Conservation (phyloP, 1,139 yeast species). For the Blastobotrys illinoisensis region DNA sequence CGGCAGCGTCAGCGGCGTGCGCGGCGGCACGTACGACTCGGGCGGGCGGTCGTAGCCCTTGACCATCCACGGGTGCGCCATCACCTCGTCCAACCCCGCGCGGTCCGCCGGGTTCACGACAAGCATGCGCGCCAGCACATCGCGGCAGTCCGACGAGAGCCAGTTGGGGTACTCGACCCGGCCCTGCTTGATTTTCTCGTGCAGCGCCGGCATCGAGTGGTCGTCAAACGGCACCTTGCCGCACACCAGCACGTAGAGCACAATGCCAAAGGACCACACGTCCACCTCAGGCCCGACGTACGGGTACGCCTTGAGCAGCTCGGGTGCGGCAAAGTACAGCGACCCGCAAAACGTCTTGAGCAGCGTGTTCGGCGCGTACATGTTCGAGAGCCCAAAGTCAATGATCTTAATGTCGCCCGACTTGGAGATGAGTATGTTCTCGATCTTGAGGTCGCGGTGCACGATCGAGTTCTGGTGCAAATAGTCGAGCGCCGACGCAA, state of each 20-base stretch:
- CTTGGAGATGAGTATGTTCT: constrained; percentile 89
- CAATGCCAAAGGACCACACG: constrained; percentile 97
- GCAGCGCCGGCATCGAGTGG: constrained; percentile 85
- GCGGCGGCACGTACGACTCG: constrained; percentile 64
- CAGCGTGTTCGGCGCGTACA: constrained; percentile 65
- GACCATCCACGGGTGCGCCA: constrained; percentile 91
- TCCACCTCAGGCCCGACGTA: constrained; percentile 97
- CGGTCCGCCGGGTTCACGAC: constrained; percentile 83
- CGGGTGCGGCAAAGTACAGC: constrained; percentile 97
- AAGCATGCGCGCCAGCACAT: constrained; percentile 78
- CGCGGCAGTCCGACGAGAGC: constrained; percentile 77
- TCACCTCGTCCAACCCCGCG: constrained; percentile 72
- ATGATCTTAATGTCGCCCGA: constrained; percentile 92
- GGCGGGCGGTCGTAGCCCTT: constrained; percentile 78
- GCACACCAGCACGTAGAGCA: constrained; percentile 91
- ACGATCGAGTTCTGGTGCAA: constrained; percentile 92
- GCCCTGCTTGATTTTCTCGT: constrained; percentile 91
- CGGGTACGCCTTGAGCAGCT: constrained; percentile 83
- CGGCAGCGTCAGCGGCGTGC: constrained; percentile 71
- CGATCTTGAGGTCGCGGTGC: constrained; percentile 93
- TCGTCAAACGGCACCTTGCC: constrained; percentile 98
- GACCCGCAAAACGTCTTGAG: constrained; percentile 97
- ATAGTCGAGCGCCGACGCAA: constrained; percentile 89
- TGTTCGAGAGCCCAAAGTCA: constrained; percentile 91
- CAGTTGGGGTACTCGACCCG: constrained; percentile 86